phyloP scores from a whole-genome alignment of 1,139 yeast genomes.

The Yarrowia galli region DNA sequence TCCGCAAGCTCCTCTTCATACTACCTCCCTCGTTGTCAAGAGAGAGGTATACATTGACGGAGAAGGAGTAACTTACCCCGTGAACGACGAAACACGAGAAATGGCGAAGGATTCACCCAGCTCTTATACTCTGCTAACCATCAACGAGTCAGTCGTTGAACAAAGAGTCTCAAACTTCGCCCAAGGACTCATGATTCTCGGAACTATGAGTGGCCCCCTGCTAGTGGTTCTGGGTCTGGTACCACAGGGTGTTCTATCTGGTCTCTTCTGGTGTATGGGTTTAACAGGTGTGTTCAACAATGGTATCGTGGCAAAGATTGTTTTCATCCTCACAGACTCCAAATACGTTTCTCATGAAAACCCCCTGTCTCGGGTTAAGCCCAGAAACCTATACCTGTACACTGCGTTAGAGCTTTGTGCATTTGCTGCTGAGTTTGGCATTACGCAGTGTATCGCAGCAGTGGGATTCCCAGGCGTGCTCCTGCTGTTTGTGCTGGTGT shows the following conservation, averaged over 20 bases:
- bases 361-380: conserved; percentile 49
- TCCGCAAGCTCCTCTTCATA: conserved; percentile 96
- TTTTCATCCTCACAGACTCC: conserved; percentile 70
- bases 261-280: conserved; percentile 93
- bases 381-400: conserved; percentile 57
- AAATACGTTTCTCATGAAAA: conserved; percentile 49
- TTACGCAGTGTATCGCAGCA: conserved; percentile 87
- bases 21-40: conserved; percentile 73
- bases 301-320: conserved; percentile 66
- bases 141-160: conserved; percentile 72
- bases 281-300: conserved; percentile 76
- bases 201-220: conserved; percentile 89
- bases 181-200: conserved; percentile 84
- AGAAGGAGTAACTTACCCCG: conserved; percentile 38
- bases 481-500: conserved; percentile 69
- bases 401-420: conserved; percentile 67
- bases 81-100: conserved; percentile 24
- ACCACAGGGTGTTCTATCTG: conserved; percentile 95
- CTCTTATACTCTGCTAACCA: conserved; percentile 41
- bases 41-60: conserved; percentile 51
- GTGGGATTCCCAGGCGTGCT: conserved; percentile 93
- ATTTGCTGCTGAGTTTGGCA: conserved; percentile 80
- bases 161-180: conserved; percentile 83
- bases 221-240: conserved; percentile 78
- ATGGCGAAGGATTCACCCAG: conserved; percentile 21